Evolutionary conservation across 768 basidiomycete species (phyloP).

Genomic region (Tylopilus cervinicoccineus): DNA sequence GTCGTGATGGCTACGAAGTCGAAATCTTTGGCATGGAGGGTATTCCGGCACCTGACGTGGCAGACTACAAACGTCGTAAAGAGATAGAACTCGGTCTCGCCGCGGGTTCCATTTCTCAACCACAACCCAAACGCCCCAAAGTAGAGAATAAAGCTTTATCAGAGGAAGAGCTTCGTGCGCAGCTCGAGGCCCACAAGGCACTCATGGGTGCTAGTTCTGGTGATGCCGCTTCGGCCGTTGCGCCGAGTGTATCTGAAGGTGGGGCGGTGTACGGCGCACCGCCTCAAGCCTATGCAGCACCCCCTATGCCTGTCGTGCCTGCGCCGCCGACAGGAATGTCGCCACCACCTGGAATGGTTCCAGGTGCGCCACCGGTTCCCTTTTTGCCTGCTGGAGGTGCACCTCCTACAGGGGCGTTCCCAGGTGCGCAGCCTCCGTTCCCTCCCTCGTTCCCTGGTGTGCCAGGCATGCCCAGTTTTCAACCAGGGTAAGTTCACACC

Average conservation of each 20-base stretch:
- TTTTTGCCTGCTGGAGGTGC: slow-evolving; percentile 35
- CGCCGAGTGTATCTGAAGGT: slow-evolving; percentile 36
- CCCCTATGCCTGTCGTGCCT: slow-evolving; percentile 33
- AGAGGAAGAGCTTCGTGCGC: slow-evolving; percentile 80
- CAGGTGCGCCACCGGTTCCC: slow-evolving; percentile 43
- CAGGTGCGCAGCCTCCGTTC: slow-evolving; percentile 33
- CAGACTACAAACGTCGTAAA: slow-evolving; percentile 93
- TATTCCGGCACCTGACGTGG: slow-evolving; percentile 89
- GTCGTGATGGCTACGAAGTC: slow-evolving; percentile 95
- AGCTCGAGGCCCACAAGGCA: slow-evolving; percentile 85
- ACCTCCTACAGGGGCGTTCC: slow-evolving; percentile 37
- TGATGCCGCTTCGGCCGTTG: slow-evolving; percentile 29
- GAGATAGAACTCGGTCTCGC: slow-evolving; percentile 89
- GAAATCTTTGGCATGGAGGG: slow-evolving; percentile 99
- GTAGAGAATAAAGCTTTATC: slow-evolving; percentile 71
- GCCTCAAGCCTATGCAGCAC: slow-evolving; percentile 61
- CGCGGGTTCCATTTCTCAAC: slow-evolving; percentile 77
- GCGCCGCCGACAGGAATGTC: slow-evolving; percentile 28
- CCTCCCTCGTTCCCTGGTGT: slow-evolving; percentile 41
- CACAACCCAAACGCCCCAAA: slow-evolving; percentile 77
- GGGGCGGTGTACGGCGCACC: slow-evolving; percentile 70
- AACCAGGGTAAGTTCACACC: slow-evolving; percentile 47
- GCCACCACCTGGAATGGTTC: slow-evolving; percentile 38
- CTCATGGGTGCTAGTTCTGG: slow-evolving; percentile 70
- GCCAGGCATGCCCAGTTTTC: slow-evolving; percentile 49